These are phyloP conservation scores for Podaxis sp. DNA, from an alignment of 768 basidiomycete species.

Conservation along the genomic window DNA sequence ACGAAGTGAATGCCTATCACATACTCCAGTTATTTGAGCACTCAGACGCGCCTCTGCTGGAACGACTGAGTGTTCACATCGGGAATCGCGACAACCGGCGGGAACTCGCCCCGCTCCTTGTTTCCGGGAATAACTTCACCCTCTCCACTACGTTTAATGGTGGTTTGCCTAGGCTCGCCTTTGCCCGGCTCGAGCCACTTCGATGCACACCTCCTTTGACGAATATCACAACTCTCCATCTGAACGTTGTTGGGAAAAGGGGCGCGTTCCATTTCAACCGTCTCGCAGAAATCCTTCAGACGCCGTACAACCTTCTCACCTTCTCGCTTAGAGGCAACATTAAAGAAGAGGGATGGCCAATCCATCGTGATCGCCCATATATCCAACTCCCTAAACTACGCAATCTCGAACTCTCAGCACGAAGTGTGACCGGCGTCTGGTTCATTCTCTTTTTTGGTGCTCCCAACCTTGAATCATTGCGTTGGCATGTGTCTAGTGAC, in stretches of 20 bases:
- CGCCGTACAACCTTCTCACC: slow-evolving; percentile 20
- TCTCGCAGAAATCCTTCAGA: slow-evolving; percentile 17
- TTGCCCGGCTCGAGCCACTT: slow-evolving; percentile 24
- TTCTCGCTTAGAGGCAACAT: slow-evolving; percentile 26
- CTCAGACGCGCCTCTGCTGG: slow-evolving; percentile 20
- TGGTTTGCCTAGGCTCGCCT: slow-evolving; percentile 19
- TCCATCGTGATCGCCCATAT: slow-evolving; percentile 12
- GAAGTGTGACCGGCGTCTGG: slow-evolving; percentile 20
- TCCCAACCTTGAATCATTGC: slow-evolving; percentile 30
- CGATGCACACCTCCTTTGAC: slow-evolving; percentile 21
- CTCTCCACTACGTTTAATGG: slow-evolving; percentile 15
- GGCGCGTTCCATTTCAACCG: slow-evolving; percentile 13
- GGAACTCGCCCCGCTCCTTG: background rate
- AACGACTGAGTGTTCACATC: slow-evolving; percentile 18
- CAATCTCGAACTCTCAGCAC: slow-evolving; percentile 23
- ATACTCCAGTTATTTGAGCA: slow-evolving; percentile 20
- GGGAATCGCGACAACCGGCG: background rate
- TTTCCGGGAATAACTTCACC: background rate
- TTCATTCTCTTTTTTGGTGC: slow-evolving; percentile 25
- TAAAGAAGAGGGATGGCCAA: slow-evolving; percentile 17
- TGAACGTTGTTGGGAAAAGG: slow-evolving; percentile 16
- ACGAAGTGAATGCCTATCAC: slow-evolving; percentile 18
- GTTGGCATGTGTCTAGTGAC: slow-evolving; percentile 26
- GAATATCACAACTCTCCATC: slow-evolving; percentile 28
- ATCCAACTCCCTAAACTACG: slow-evolving; percentile 20